Base-by-base conservation (phyloP, 2,329 filamentous ascomycete species). In the Calonectria montana region DNA sequence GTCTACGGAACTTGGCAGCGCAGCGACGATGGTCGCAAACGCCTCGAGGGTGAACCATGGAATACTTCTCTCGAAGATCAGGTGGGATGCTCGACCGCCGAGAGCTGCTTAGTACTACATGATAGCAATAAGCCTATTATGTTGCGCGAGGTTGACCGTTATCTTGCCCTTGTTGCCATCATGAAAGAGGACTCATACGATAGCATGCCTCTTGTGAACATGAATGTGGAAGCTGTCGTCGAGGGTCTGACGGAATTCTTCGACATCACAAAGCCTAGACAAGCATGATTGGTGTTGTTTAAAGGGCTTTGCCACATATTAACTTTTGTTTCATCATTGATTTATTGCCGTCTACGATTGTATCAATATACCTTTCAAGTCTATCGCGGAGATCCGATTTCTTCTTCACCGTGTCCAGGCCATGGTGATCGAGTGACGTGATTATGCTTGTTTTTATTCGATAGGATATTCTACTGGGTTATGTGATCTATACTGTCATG, bases 121-220 rank as follows among this genome's bases (percentile, higher is more conserved):
- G 91, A 93, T 76, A 88, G 87, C 62, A 88, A 88, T 79, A 87
- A 91, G 75, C 91, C 91, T 47, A 91, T 93, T 72, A 90, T 93
- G 86, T 82, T 94, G 80, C 86, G 92, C 23, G 91, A 94, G 84
- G 92, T 93, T 18, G 91, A 93, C 78, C 89, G 90, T 73, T 95
- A 96, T 81, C 87, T 97, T 55, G 94, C 94, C 0, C 87, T 97
- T 16, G 94, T 97, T 39, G 95, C 94, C 71, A 93, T 97, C 74
- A 96, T 96, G 94, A 93, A 93, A 81, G 94, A 96, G 80, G 94
- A 94, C 67, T 94, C 92, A 31, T 94, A 94, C 77, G 93, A 95
- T 80, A 94, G 94, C 86, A 94, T 96, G 86, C 93, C 93, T 4
- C 86, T 96, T 73, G 94, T 97, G 73, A 95, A 95, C 77, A 95